Base-by-base conservation (phyloP, 1,139 yeast genomes). In the Hemisphaericaspora xylofermentans region DNA sequence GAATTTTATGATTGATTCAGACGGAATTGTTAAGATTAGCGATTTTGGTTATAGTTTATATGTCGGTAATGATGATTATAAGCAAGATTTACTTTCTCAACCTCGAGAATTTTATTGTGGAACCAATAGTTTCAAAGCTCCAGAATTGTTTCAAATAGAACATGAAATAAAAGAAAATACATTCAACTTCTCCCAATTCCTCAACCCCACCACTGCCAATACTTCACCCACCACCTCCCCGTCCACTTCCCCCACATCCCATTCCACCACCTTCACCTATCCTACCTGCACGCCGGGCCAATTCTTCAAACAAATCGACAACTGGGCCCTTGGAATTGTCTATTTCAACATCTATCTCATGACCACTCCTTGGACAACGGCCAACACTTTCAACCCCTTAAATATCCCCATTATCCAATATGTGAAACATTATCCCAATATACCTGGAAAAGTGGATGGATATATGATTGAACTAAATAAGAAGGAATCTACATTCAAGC, bases 81-180 rank as follows among this genome's bases (percentile, higher is more conserved):
- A 51, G 21, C 50, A 54, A n/a, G 48, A 54, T 46, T 43, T 55
- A 18, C 33, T 41, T 13, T 44, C 48, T 0, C 56, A 61, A 26
- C 60, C 62, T 2, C 57, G 56, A 22, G 59, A 58, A 28, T 45
- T 75, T 10, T 59, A 54, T 37, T 61, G 74, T 45, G 84, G 84
- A 1, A 78, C 84, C 2, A 66, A 63, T 28, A 71, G 79, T 15
- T 78, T 76, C 55, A 78, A 76, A 51, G 76, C 83, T 0, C 83
- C 84, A 0, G 83, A 78, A 51, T 51, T 76, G 32, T 72, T 68
- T 47, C 47, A 52, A 13, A 53, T 56, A 33, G 74, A 68, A 42
- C 42, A 38, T n/a, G 42, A 45, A n/a, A 40, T 47, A 10, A 42
- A 39, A 15, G 30, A 37, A 31, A 38, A 36, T 18, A 22, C 31